phyloP scores from a whole-genome alignment of 345 rosid species.

The Dipteronia dyeriana region DNA sequence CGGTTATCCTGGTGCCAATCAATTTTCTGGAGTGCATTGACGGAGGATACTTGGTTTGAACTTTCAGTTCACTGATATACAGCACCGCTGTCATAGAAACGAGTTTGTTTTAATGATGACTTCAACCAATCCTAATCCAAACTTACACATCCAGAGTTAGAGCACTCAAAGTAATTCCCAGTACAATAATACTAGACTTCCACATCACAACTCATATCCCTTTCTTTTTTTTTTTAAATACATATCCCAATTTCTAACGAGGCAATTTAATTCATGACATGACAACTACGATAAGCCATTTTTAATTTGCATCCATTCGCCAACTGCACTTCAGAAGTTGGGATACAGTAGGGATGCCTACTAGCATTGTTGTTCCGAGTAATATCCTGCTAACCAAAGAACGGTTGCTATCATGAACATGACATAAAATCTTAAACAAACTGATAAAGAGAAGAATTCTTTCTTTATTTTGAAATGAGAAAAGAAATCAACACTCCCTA shows the following conservation, averaged over 20 bases:
- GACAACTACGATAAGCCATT: not conserved
- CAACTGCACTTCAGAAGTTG: not conserved
- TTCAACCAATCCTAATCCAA: not conserved
- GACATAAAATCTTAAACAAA: not conserved
- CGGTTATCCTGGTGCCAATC: not conserved
- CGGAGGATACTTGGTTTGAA: conserved; percentile 4
- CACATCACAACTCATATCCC: not conserved
- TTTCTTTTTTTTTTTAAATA: too few relatives aligned
- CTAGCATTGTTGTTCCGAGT: not conserved
- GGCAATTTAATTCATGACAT: not conserved
- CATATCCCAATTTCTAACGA: not conserved
- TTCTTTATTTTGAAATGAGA: not conserved
- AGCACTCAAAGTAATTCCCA: not conserved
- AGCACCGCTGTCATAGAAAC: not conserved
- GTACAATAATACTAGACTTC: not conserved
- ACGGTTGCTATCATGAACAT: not conserved
- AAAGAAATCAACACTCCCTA: not conserved
- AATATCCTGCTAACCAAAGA: not conserved
- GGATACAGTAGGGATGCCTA: not conserved
- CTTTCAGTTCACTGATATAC: not conserved
- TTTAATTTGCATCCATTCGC: not conserved
- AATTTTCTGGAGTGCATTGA: not conserved
- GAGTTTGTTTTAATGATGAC: not conserved
- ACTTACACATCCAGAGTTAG: not conserved
- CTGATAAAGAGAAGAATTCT: not conserved